Percentiles rank a stretch among this genome's conserved stretches.
These are phyloP conservation scores for Yamadazyma paraphyllophila DNA, from an alignment of 805 yeast genomes.

Conservation along the genomic window DNA sequence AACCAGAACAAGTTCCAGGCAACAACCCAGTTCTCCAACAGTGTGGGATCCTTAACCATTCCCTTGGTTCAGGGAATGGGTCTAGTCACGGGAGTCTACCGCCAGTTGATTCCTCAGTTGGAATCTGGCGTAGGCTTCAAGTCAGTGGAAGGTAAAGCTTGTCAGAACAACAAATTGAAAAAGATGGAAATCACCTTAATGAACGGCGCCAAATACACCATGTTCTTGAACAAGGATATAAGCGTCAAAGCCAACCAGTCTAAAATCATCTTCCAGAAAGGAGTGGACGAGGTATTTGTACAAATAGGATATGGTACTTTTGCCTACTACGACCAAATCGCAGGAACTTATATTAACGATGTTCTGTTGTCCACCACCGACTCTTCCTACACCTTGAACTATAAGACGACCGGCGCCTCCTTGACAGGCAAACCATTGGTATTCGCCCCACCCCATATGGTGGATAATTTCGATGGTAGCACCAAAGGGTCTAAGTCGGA, in stretches of 20 bases:
- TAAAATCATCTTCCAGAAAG: conserved; percentile 18
- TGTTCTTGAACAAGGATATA: conserved; percentile 24
- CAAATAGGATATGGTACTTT: conserved; percentile 29
- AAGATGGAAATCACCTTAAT: conserved; percentile 16
- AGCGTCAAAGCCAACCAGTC: conserved; percentile 14
- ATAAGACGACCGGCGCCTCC: conserved; percentile 44
- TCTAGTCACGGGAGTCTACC: conserved; percentile 62
- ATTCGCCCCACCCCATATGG: conserved; percentile 71
- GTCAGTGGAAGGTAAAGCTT: conserved; percentile 10
- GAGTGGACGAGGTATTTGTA: conserved; percentile 17
- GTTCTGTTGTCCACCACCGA: conserved; percentile 39
- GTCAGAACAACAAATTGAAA: conserved; percentile 15
- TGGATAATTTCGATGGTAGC: conserved; percentile 37
- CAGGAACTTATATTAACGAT: conserved; percentile 58
- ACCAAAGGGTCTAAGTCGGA: conserved; percentile 28
- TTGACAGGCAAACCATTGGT: conserved; percentile 45
- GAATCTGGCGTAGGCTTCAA: conserved; percentile 48
- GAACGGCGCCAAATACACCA: conserved; percentile 16
- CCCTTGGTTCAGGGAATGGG: conserved; percentile 84
- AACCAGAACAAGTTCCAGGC: conserved; percentile 15
- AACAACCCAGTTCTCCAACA: conserved; percentile 13
- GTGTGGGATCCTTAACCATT: conserved; percentile 48
- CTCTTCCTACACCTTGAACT: conserved; percentile 40
- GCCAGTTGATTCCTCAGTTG: conserved; percentile 49
- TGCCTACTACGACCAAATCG: conserved; percentile 52